Evolutionary conservation across 2,329 filamentous ascomycete species (phyloP), one percentile per base, ranked within the genome.

Genomic region (Colletotrichum tanaceti): DNA sequence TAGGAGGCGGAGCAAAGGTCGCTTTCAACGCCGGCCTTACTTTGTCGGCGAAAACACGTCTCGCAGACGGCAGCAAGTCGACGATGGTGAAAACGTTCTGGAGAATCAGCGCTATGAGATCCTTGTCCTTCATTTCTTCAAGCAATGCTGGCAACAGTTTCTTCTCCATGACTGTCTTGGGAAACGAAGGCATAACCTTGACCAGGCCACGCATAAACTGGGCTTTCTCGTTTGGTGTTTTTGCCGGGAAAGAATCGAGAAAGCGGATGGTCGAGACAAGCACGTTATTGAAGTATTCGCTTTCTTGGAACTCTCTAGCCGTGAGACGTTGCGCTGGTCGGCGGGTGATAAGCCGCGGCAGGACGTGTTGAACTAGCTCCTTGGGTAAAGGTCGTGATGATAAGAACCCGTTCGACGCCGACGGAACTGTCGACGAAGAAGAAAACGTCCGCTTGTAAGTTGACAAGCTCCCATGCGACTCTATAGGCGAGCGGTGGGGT

Each of bases 201-300:
- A 91, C 90, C 11, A 99, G 83, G 0, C 96, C 96, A 63, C 93
- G 89, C 86, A 99, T 88, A 77, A 99, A 99, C 66, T 94, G 91
- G 7, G 91, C 87, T 78, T 99, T 99, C 76, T 99, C 96, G 71
- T 89, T 92, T 0, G 93, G 87, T 1, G 94, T 97, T 81, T 99
- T 99, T 41, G 93, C 93, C 0, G 96, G 95, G 68, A 99, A 89
- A 0, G 90, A 88, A 74, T 99, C 96, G 32, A 99, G 83, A 76
- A 99, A 99, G 14, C 96, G 92, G 71, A 99, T 97, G 0, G 96
- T 98, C 0, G 94, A 97, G 24, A 99, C 93, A 5, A 99, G 85
- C 53, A 98, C 93, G 75, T 98, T 99, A 80, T 99, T 94, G 77
- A 99, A 99, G 77, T 97, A 99, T 72, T 93, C 90, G 75, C 94